Percentiles rank a stretch among this genome's conserved stretches.
Conservation (phyloP, 768 basidiomycete species). For the Phanerochaete sordida region DNA sequence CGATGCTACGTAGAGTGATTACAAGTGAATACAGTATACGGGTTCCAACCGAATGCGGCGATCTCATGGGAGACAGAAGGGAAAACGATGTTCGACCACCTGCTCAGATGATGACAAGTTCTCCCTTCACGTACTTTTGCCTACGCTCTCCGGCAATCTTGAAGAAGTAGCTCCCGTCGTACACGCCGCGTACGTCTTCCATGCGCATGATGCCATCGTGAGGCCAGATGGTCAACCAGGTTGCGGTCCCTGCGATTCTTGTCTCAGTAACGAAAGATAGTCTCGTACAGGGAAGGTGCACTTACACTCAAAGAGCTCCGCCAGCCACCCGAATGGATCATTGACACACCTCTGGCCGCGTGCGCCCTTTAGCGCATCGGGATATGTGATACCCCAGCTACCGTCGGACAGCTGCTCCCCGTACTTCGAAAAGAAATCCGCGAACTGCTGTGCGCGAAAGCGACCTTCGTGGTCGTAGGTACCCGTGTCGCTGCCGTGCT, state of each 20-base stretch:
- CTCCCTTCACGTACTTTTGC: neutral
- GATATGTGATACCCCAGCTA: slow-evolving; percentile 22
- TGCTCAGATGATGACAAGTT: neutral
- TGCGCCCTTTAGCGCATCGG: slow-evolving; percentile 32
- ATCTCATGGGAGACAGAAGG: too few relatives aligned
- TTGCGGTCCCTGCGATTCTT: slow-evolving; percentile 24
- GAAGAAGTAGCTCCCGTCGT: slow-evolving; percentile 38
- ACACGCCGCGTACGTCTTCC: slow-evolving; percentile 38
- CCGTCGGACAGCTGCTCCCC: slow-evolving; percentile 18
- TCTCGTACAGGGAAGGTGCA: neutral
- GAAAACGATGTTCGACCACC: too few relatives aligned
- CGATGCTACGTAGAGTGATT: too few relatives aligned
- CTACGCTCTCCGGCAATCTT: slow-evolving; percentile 23
- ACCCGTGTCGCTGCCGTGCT: slow-evolving; percentile 45
- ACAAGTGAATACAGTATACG: too few relatives aligned
- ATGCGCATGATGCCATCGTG: slow-evolving; percentile 35
- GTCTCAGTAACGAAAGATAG: neutral
- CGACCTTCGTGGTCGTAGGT: slow-evolving; percentile 38
- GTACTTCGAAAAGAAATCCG: slow-evolving; percentile 41
- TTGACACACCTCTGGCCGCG: slow-evolving; percentile 31
- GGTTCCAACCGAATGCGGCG: too few relatives aligned
- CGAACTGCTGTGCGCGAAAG: slow-evolving; percentile 39
- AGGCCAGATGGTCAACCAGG: slow-evolving; percentile 39
- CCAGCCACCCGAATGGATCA: slow-evolving; percentile 35
- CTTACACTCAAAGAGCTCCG: slow-evolving; percentile 34